Base-by-base conservation (phyloP, 202 grass and related monocot genomes). In the Musa balbisiana region DNA sequence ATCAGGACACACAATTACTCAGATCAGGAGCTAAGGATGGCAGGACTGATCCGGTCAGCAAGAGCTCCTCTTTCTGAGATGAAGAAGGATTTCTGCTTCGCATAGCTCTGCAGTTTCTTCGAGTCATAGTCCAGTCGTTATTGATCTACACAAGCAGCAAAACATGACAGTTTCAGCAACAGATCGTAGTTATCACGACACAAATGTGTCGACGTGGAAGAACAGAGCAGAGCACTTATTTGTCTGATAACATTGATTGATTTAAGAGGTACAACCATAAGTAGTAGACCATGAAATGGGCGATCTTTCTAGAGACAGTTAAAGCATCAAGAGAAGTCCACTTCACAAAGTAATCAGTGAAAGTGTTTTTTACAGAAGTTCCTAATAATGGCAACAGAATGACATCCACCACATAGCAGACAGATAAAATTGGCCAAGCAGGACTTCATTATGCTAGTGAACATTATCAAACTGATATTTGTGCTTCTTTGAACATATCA, bases 61-160 rank as follows among this genome's bases (percentile, higher is more conserved):
- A n/a, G n/a, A n/a, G n/a, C n/a, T n/a, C n/a, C n/a, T n/a, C n/a
- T n/a, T n/a, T n/a, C n/a, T n/a, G n/a, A n/a, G n/a, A n/a, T n/a
- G n/a, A n/a, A n/a, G 24, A 24, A 24, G 24, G 93, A 85, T 77
- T 91, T 89, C 78, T 97, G 86, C 82, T 97, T 92, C 23, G 87
- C 79, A 19, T 89, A 87, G 62, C 90, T 92, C 65, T 92, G 92
- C 56, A 96, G 79, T 77, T 90, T 96, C 80, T 92, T 96, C 55
- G 90, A 84, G 51, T 92, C 87, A 0, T 92, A 85, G 79, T 96
- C 87, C 53, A 97, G 59, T 3, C 52, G 71, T 50, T 91, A 88
- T 82, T 97, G 90, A 66, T 91, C 86, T 93, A 79, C 69, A 74
- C n/a, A 69, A 64, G n/a, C n/a, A n/a, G n/a, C n/a, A n/a, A n/a